Evolutionary conservation across 75 land plant species (phyloP), one percentile per base, ranked within the genome.

Genomic region (Isoetes taiwanensis): DNA sequence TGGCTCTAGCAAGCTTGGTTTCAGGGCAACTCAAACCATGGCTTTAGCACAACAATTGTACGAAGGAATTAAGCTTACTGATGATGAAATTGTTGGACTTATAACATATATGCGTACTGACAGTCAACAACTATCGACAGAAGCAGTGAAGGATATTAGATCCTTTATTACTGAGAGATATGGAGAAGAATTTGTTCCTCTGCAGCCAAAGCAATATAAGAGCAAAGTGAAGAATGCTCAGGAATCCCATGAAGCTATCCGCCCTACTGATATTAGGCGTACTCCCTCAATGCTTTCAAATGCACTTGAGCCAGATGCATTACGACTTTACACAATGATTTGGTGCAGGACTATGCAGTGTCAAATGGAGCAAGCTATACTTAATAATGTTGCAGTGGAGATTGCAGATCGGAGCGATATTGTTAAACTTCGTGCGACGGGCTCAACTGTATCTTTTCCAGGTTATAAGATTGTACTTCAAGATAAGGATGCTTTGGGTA

Each of bases 91-190:
- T 33, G 64, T 72, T 1, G 99, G 99, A 4, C 52, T 94, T 27
- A 94, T 94, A 64, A 94, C 99, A 25, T 94, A 94, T 56, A 89
- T 78, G 76, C 78, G 99, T 30, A 94, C 99, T 43, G 99, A 94
- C 78, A 88, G 99, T 21, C 43, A 84, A 8, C 81, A 87, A 84
- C 37, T 87, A 5, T 83, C 93, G 31, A 63, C 64, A 53, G 82
- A 83, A 54, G 97, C 88, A 40, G 78, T 70, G 25, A 54, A 70
- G 56, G 79, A 71, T 50, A 81, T 91, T 14, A 78, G 72, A 43
- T 41, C 66, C 5, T 54, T 86, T 65, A 56, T 77, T 24, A 61
- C 50, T 2, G 74, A 84, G 59, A 78, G 87, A 55, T 94, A 89
- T 72, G 99, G 99, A 30, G 23, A 67, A 48, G 59, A 69, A 2